A percentile compares a stretch with the other conserved stretches of the same genome.
These are phyloP conservation scores for Oehlia diaphana DNA, from an alignment of 192 early-diverging fungal genomes.

Conservation along the genomic window DNA sequence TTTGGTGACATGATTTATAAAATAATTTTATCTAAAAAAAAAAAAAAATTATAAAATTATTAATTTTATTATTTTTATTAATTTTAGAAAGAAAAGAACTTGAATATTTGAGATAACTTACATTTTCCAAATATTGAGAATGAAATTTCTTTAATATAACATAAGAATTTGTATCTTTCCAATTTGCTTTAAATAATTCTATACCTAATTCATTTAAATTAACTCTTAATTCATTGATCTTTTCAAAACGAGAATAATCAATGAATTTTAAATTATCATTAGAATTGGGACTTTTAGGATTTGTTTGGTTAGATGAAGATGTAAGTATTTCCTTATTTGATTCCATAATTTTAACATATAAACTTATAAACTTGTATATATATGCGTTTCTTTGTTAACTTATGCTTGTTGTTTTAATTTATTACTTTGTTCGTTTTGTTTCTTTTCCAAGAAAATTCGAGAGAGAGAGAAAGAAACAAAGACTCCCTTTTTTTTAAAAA, in stretches of 20 bases:
- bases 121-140: background rate
- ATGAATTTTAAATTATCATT: background rate
- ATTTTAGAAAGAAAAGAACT: too few relatives aligned
- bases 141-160: background rate
- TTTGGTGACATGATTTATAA: background rate
- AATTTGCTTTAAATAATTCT: background rate
- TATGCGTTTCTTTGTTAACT: too few relatives aligned
- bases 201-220: background rate
- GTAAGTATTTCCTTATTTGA: background rate
- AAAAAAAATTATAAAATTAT: background rate
- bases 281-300: background rate
- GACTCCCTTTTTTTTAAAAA: too few relatives aligned
- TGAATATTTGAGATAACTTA: background rate
- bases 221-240: background rate
- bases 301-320: background rate
- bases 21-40: conserved; percentile 11
- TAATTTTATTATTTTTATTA: too few relatives aligned
- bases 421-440: background rate
- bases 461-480: too few relatives aligned
- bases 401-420: too few relatives aligned
- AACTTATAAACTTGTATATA: too few relatives aligned
- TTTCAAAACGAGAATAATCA: background rate
- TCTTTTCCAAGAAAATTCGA: too few relatives aligned
- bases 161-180: background rate
- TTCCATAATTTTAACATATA: background rate